A percentile compares a stretch with the other conserved stretches of the same genome.
These are phyloP conservation scores for Colletotrichum agaves DNA, from an alignment of 2,329 filamentous ascomycete species.

Conservation along the genomic window DNA sequence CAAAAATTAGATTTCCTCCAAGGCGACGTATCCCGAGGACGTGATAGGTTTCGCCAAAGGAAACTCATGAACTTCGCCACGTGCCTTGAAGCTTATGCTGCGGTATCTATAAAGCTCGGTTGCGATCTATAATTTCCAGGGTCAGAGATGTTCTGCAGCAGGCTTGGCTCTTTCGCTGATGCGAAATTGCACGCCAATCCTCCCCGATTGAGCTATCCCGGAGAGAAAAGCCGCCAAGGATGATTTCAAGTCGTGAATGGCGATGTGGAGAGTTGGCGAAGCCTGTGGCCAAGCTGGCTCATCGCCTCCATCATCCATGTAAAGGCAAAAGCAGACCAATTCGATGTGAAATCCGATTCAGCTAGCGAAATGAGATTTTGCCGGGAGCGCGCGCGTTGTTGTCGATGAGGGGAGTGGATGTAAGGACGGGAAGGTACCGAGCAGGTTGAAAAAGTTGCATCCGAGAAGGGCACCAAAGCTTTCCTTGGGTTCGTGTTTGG, in stretches of 20 bases:
- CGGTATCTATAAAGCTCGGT: constrained; percentile 48
- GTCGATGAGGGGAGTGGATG: constrained; percentile 44
- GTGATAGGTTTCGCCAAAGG: constrained; percentile 47
- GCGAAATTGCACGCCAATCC: constrained; percentile 48
- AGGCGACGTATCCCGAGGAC: constrained; percentile 48
- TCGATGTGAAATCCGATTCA: constrained; percentile 37
- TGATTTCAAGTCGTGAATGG: constrained; percentile 50
- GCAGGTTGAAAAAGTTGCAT: constrained; percentile 46
- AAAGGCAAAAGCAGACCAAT: constrained; percentile 46
- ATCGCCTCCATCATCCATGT: constrained; percentile 50
- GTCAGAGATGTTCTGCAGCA: constrained; percentile 48
- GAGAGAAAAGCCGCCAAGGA: constrained; percentile 48
- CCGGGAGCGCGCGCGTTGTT: constrained; percentile 45
- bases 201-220: constrained; percentile 49
- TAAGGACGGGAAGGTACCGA: constrained; percentile 41
- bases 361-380: constrained; percentile 39
- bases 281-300: constrained; percentile 52
- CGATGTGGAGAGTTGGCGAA: constrained; percentile 53
- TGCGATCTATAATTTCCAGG: constrained; percentile 49
- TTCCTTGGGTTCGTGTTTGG: constrained; percentile 55
- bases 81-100: constrained; percentile 54
- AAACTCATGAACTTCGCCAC: constrained; percentile 56
- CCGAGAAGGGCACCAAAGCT: constrained; percentile 54
- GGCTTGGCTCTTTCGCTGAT: constrained; percentile 48
- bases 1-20: constrained; percentile 40